Base-by-base conservation (phyloP, 257 asterid genomes). In the Ophiorrhiza pumila region DNA sequence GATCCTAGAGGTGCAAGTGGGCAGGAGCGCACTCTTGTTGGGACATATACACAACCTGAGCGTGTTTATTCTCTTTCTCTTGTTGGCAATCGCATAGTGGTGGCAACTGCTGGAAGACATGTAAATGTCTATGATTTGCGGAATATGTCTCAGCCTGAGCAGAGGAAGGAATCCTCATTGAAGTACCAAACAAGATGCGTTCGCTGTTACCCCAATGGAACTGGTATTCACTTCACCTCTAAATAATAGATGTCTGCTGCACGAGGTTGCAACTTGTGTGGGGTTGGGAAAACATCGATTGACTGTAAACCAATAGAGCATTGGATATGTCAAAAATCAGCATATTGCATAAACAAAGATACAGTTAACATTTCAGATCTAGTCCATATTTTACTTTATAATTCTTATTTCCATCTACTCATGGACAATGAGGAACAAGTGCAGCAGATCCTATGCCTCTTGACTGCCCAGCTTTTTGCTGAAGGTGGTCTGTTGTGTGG, bases 1-100 rank as follows among this genome's bases (percentile, higher is more conserved):
- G 99, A 94, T 74, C 97, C 99, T 27, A 86, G 99, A 82, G 97
- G 99, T 74, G 95, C 95, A 62, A 94, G 88, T 69, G 97, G 98
- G 74, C 97, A 90, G 82, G 99, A 94, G 27, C 96, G 81, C 13
- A 79, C 93, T 65, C 95, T 94, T 61, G 91, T 89, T 17, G 97
- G 99, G 69, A 83, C 97, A 57, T 94, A 88, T 35, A 12, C 84
- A 46, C 99, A 94, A 84, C 98, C 99, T n/a, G 99, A 94, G 85
- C 95, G 99, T 69, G 96, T 91, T 25, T 95, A 95, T 74, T 91
- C 99, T 29, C 85, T 95, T 72, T 91, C 98, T 23, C 86, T 91
- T 72, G 95, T 86, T 80, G 97, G 99, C 58, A 86, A 91, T 75
- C 96, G 90, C 25, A 31, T 94, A 83, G 99, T 91, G 25, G 96